Evolutionary conservation across 305 asterid genomes (phyloP), one percentile per base, ranked within the genome.

Genomic region (Fraxinus latifolia): DNA sequence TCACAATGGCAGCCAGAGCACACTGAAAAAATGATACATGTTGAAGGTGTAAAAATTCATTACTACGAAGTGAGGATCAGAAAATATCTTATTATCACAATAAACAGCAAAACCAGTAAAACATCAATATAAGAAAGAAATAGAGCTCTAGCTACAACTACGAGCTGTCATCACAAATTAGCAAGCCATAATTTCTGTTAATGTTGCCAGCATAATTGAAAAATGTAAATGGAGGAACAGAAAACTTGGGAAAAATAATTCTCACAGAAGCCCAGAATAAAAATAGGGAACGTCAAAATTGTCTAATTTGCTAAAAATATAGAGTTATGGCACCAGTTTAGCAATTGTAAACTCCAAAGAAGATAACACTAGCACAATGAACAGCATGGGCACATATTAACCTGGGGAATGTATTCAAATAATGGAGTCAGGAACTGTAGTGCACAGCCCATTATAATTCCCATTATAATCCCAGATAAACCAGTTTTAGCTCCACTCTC

Each of bases 401-500:
- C 99, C 98, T 96, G 98, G 81, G 99, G 99, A 87, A 96, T 92
- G 84, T 85, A 90, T 83, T 96, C 98, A 87, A 96, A 96, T 83
- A 94, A 87, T 42, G 97, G 97, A 71, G 99, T 96, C 91, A 96
- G 67, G 90, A 96, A 94, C 83, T 94, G 91, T 83, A 96, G 97
- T 77, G 98, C 97, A 86, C 97, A 96, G 58, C 90, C 94, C 97
- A 96, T 96, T 83, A 96, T 91, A 74, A 96, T 84, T 83, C 99
- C 99, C 99, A 94, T 96, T 76, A 96, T 82, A 79, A 96, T 70
- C 84, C 99, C 99, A 74, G 99, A 90, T 84, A 96, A 86, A 78
- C 99, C 99, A 47, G 99, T 96, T 91, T 93, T 96, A 83, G 99
- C 99, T 87, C 99, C 99, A 85, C 99, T 94, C 88, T 94, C 99